Evolutionary conservation across 768 basidiomycete genomes (phyloP), one percentile per base, ranked within the genome.

Genomic region (Mycena vulgaris): DNA sequence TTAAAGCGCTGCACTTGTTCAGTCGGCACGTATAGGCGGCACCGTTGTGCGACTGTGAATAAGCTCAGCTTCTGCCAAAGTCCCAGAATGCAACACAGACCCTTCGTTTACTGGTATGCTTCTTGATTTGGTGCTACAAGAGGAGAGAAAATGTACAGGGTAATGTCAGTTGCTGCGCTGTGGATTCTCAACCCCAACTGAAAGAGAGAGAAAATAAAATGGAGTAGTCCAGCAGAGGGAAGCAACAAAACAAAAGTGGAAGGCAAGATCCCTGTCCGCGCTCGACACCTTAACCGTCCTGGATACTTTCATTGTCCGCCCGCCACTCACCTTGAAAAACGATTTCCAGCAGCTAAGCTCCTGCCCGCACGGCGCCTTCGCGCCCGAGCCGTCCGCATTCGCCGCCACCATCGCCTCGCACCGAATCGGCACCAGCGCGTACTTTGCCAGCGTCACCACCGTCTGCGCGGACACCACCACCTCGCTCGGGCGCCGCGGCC

Each of bases 1-100:
- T 47, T 25, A n/a, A n/a, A n/a, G 68, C 64, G 35, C 56, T 73
- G 23, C 72, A 73, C 25, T 57, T 61, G 52, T n/a, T 56, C 42
- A 70, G 28, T 17, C 53, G 27, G 25, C 69, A 70, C 0, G 16
- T 23, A 28, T 62, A 70, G 1, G 19, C 14, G 7, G 47, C 23
- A 10, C 30, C 39, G 25, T 52, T 28, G 4, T 30, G 19, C 37
- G 33, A 17, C 42, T 61, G 39, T 2, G 27, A 40, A 13, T 25
- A 13, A 40, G n/a, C 33, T 45, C 19, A 56, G 52, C n/a, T 45
- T 14, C 13, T 14, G 0, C 19, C 37, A 10, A 25, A 40, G 23
- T 27, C 7, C 13, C 48, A 21, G 13, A n/a, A 62, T 11, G 17
- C 19, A 40, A 30, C 17, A 56, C 33, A 19, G 35, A 64, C 69